Percentiles rank a stretch among this genome's conserved stretches.
Evolutionary conservation across 306 rosid species (phyloP).

Genomic region (Quercus variabilis): DNA sequence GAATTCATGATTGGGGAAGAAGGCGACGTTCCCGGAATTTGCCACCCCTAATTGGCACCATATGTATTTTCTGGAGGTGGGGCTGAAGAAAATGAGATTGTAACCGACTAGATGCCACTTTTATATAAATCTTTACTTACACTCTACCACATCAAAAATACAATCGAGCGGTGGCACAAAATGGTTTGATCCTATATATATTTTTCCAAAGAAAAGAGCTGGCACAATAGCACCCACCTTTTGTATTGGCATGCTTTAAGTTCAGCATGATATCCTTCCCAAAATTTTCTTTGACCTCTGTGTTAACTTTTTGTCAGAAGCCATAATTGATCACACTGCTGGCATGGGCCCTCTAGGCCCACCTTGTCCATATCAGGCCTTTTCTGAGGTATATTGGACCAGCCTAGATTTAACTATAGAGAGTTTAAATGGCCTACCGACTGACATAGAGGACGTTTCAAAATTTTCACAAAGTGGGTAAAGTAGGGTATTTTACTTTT

Average conservation of each 20-base stretch:
- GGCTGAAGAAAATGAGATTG: no score
- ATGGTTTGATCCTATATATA: no score
- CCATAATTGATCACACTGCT: neutral
- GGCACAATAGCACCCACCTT: neutral
- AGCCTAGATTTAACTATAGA: neutral
- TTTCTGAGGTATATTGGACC: neutral
- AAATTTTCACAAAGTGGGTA: no score
- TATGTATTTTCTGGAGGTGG: neutral
- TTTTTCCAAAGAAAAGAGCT: no score
- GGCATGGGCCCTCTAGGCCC: slow-evolving; percentile 7
- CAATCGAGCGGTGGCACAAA: no score
- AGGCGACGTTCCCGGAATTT: slow-evolving; percentile 1
- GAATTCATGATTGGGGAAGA: slow-evolving; percentile 6
- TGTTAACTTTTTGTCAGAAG: neutral
- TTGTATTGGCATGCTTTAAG: neutral
- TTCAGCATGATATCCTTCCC: neutral
- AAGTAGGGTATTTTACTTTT: no score
- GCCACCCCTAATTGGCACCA: neutral
- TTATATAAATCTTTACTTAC: no score
- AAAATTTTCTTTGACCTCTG: neutral
- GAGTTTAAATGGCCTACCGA: no score
- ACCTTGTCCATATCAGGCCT: neutral
- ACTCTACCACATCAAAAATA: no score
- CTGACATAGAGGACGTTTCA: no score
- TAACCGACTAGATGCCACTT: no score